phyloP scores from a whole-genome alignment of 257 asterid species.

The Primulina eburnea region DNA sequence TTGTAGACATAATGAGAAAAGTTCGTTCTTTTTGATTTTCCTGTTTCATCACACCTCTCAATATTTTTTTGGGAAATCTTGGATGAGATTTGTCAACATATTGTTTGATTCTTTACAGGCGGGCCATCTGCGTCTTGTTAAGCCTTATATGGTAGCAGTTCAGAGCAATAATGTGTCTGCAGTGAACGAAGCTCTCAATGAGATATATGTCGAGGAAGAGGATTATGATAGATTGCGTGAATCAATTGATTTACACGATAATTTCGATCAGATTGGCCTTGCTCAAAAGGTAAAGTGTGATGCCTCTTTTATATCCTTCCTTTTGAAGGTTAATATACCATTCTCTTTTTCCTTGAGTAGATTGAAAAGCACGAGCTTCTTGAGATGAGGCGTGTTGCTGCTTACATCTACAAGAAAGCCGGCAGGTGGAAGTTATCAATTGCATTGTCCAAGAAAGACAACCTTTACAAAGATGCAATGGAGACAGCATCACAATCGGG shows the following conservation, averaged over 20 bases:
- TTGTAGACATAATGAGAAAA: conserved; percentile 89
- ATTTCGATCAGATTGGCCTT: conserved; percentile 88
- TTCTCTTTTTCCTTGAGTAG: conserved; percentile 28
- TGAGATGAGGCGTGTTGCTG: conserved; percentile 98
- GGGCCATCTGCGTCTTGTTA: conserved; percentile 80
- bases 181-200: conserved; percentile 88
- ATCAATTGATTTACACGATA: conserved; percentile 82
- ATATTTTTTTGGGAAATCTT: too few relatives aligned
- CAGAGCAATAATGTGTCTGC: conserved; percentile 93
- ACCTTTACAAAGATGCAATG: conserved; percentile 91
- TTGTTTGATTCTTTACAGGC: conserved; percentile 45
- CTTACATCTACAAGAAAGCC: conserved; percentile 90
- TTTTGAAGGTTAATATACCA: background rate
- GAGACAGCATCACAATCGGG: conserved; percentile 98
- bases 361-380: conserved; percentile 94
- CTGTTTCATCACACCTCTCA: too few relatives aligned
- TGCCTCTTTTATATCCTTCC: background rate
- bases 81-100: too few relatives aligned
- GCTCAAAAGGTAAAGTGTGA: conserved; percentile 66
- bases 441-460: conserved; percentile 89
- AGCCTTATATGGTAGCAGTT: conserved; percentile 95
- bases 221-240: conserved; percentile 88
- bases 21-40: too few relatives aligned
- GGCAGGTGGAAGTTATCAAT: conserved; percentile 97
- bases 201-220: conserved; percentile 90